phyloP scores from a whole-genome alignment of 257 asterid species.

The Ligustrum vulgare region DNA sequence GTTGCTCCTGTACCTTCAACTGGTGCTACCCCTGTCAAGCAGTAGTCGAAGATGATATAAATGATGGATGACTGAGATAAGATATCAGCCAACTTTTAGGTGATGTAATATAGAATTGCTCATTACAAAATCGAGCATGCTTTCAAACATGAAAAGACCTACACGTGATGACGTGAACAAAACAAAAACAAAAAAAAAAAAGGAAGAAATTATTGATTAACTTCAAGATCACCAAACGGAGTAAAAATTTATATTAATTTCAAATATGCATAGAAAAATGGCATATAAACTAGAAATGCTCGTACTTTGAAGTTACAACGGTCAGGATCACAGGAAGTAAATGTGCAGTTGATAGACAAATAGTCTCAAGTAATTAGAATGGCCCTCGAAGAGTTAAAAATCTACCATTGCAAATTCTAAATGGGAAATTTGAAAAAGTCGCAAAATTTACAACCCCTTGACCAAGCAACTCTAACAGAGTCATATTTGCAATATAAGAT shows the following conservation, averaged over 20 bases:
- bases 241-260: not conserved
- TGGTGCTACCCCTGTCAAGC: slow-evolving; percentile 81
- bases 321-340: slow-evolving; percentile 8
- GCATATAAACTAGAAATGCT: not conserved
- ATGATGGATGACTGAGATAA: not conserved
- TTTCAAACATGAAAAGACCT: too few species aligned
- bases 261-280: slow-evolving; percentile 4
- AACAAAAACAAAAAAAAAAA: too few species aligned
- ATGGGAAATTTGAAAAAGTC: not conserved
- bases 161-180: too few species aligned
- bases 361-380: not conserved
- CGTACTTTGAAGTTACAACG: not conserved
- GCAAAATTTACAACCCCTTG: slow-evolving; percentile 2
- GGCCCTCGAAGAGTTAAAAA: not conserved
- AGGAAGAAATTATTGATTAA: too few species aligned
- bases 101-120: not conserved
- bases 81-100: not conserved
- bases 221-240: not conserved
- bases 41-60: slow-evolving; percentile 3
- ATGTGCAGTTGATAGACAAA: not conserved
- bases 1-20: slow-evolving; percentile 99
- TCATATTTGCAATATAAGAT: not conserved
- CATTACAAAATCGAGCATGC: too few species aligned
- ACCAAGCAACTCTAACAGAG: not conserved
- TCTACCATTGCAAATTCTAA: not conserved